Conservation (phyloP, 140 eudicot species). For the Ambrosia hybrid region DNA sequence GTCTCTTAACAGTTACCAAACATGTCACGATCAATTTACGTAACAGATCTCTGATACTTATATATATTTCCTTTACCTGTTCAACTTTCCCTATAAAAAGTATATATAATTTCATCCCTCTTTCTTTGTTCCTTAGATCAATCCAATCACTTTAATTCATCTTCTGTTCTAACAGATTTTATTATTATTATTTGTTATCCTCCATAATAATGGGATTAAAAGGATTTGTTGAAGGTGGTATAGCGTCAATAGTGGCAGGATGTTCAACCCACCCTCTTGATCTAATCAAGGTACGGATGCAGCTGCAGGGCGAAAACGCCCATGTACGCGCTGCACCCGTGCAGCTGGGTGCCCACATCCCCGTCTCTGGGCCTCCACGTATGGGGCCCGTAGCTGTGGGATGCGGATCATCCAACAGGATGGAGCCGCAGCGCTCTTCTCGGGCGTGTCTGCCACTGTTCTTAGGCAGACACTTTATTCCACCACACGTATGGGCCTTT, state of each 20-base stretch:
- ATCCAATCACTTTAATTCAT: neutral
- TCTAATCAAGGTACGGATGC: constrained; percentile 96
- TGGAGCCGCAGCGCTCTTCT: constrained; percentile 64
- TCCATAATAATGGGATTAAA: constrained; percentile 61
- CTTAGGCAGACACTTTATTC: constrained; percentile 94
- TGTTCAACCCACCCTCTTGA: constrained; percentile 93
- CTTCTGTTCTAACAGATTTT: too few species aligned
- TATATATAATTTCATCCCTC: constrained; percentile 24
- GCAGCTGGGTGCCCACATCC: constrained; percentile 23
- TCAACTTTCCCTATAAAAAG: constrained; percentile 24
- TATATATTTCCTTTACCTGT: constrained; percentile 28
- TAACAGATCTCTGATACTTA: constrained; percentile 14
- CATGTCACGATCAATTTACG: neutral
- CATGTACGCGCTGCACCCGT: constrained; percentile 20
- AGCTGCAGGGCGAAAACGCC: constrained; percentile 74
- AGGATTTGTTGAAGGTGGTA: constrained; percentile 95
- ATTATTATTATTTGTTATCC: too few species aligned
- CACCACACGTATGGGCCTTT: constrained; percentile 92
- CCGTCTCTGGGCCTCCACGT: constrained; percentile 45
- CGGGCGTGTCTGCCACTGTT: constrained; percentile 95
- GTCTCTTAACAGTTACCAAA: neutral
- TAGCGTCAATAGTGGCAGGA: constrained; percentile 89
- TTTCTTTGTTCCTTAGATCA: constrained; percentile 51
- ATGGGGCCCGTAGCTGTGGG: constrained; percentile 70
- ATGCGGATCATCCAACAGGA: constrained; percentile 70